Percentiles rank a stretch among this genome's conserved stretches.
Conservation (phyloP, 2,329 filamentous ascomycete genomes). For the Fusarium lateritium region DNA sequence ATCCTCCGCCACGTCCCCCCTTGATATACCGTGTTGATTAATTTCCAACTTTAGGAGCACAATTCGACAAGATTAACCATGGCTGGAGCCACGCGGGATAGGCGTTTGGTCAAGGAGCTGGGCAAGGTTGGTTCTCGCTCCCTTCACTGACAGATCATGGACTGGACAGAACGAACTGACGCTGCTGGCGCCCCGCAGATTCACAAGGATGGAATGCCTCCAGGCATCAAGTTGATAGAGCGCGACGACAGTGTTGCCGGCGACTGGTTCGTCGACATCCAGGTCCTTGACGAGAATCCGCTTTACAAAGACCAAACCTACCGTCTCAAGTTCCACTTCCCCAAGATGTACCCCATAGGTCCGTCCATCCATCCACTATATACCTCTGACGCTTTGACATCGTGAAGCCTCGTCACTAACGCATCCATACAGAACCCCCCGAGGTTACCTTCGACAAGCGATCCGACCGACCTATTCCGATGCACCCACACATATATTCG, state of each 20-base stretch:
- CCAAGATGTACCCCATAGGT: constrained; percentile 91
- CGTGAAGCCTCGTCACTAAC: constrained; percentile 17
- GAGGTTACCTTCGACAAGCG: constrained; percentile 89
- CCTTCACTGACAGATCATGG: constrained; percentile 2
- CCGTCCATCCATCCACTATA: constrained; percentile 49
- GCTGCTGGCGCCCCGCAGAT: constrained; percentile 59
- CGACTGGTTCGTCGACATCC: constrained; percentile 93
- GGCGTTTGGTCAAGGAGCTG: constrained; percentile 73
- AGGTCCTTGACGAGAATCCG: constrained; percentile 90
- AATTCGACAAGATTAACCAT: constrained; percentile 46
- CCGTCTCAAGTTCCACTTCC: constrained; percentile 90
- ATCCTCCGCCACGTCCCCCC: constrained; percentile 21
- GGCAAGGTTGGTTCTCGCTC: constrained; percentile 62
- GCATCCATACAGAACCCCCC: constrained; percentile 78
- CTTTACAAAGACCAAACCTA: constrained; percentile 86
- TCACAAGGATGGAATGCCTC: constrained; percentile 68
- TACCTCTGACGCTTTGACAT: background rate
- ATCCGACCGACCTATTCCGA: constrained; percentile 80
- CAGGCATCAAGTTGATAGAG: constrained; percentile 83
- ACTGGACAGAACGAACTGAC: constrained; percentile 36
- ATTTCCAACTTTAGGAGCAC: constrained; percentile 8
- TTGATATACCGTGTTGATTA: background rate
- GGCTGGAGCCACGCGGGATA: constrained; percentile 65
- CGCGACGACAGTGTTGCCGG: constrained; percentile 80
- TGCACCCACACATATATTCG: constrained; percentile 97